Evolutionary conservation across 2,329 filamentous ascomycete species (phyloP), one percentile per base, ranked within the genome.

Genomic region (Plenodomus tracheiphilus): DNA sequence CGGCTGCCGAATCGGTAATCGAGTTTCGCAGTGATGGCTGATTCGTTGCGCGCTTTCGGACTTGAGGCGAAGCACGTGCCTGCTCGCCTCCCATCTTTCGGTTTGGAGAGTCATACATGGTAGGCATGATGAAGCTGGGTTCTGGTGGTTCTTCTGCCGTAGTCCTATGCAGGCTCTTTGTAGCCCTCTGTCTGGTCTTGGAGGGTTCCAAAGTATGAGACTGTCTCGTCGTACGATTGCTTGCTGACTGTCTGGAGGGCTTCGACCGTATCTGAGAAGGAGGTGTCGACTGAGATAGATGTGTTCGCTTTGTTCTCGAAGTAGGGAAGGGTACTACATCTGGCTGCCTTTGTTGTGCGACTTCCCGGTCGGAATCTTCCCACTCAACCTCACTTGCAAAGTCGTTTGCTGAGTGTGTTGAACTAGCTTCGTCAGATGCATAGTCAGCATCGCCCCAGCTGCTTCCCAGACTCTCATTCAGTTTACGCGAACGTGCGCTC

Each of bases 81-180:
- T 32, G 28, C 4, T 32, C 8, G 4, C 15, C 28, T 65, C 2
- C 53, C 53, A 37, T 49, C 20, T 45, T 43, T 11, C 45, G 45
- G 35, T 54, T 59, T n/a, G 49, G 53, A 35, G 58, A 55, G 8
- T 50, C 57, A 9, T 61, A 43, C 46, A 56, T 43, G 22, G 67
- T 65, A 32, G 76, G 76, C 75, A 77, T 77, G 46, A 77, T 72
- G 48, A 78, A 68, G 47, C 71, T 68, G 7, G 74, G 73, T 41
- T 72, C 73, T 8, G 57, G 58, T 18, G 66, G 68, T 17, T 57
- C 42, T 40, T 44, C 49, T 20, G 42, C 47, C 8, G 58, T 54
- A 11, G 53, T 48, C 10, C 56, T 45, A 21, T 49, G 49, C 8
- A 28, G 37, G 25, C 51, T 40, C 49, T 61, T 62, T 2, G 49